A percentile compares a stretch with the other conserved stretches of the same genome.
Conservation (phyloP, 1,284 basidiomycete genomes). For the Austroboletus niveus region DNA sequence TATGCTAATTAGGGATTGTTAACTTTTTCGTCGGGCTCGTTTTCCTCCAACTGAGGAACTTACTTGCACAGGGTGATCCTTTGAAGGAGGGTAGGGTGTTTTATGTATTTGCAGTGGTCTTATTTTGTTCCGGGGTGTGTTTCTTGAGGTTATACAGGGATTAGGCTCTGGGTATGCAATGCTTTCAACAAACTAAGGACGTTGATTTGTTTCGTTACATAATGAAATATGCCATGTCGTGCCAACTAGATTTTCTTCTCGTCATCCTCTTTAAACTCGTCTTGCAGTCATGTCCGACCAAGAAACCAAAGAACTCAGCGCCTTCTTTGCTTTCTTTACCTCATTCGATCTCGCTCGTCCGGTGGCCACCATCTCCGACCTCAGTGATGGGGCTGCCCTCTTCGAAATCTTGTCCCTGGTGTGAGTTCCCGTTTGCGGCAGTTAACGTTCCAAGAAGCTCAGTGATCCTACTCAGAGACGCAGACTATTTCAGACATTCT, state of each 20-base stretch:
- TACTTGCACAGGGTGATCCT: conserved; percentile 62
- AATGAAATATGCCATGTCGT: conserved; percentile 15
- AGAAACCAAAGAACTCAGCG: conserved; percentile 65
- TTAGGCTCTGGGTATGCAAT: conserved; percentile 9
- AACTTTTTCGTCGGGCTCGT: conserved; percentile 82
- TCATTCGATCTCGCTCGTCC: conserved; percentile 68
- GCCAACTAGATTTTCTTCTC: neutral
- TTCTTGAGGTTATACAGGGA: conserved; percentile 42
- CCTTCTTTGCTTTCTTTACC: conserved; percentile 75
- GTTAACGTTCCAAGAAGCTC: conserved; percentile 1
- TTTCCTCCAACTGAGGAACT: conserved; percentile 81
- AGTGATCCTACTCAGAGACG: conserved; percentile 56
- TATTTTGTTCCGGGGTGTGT: conserved; percentile 39
- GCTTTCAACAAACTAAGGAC: too few species aligned
- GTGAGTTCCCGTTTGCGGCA: conserved; percentile 43
- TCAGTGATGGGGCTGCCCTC: conserved; percentile 71
- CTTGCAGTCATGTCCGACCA: conserved; percentile 41
- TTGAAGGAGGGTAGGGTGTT: conserved; percentile 79
- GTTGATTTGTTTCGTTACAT: conserved; percentile 18
- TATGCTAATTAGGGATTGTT: conserved; percentile 56
- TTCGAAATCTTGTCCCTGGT: conserved; percentile 71
- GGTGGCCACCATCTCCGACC: conserved; percentile 60
- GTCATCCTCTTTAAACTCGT: neutral
- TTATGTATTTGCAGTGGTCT: conserved; percentile 66
- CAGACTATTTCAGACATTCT: conserved; percentile 71